A percentile compares a stretch with the other conserved stretches of the same genome.
Conservation (phyloP, 2,329 filamentous ascomycete genomes). For the Akanthomyces dipterigenus region DNA sequence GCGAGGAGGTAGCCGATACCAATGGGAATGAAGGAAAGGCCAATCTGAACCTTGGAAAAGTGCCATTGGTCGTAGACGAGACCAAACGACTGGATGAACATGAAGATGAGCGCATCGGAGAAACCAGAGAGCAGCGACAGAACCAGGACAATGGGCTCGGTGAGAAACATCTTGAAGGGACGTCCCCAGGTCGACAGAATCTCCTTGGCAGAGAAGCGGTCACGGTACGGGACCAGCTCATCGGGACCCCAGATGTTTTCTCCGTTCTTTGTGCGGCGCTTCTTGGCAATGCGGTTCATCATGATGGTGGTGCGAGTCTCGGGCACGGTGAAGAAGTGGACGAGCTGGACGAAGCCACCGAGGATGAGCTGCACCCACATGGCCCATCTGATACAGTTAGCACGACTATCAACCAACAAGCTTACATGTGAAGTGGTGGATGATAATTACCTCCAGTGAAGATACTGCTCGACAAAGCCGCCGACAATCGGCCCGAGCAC, state of each 20-base stretch:
- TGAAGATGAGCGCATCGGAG: conserved; percentile 70
- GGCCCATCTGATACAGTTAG: conserved; percentile 38
- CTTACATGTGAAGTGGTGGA: neutral
- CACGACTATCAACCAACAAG: conserved; percentile 12
- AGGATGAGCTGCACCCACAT: conserved; percentile 86
- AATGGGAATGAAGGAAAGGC: conserved; percentile 59
- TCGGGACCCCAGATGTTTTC: conserved; percentile 65
- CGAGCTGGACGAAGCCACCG: conserved; percentile 58
- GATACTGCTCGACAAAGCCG: conserved; percentile 62
- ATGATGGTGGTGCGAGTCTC: conserved; percentile 72
- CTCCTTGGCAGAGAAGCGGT: conserved; percentile 53
- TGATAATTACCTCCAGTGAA: conserved; percentile 53
- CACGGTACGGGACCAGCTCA: conserved; percentile 56
- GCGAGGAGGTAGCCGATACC: conserved; percentile 59
- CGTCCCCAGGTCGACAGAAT: conserved; percentile 51
- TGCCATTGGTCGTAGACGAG: conserved; percentile 63
- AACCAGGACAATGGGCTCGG: conserved; percentile 66
- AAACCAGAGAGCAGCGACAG: conserved; percentile 67
- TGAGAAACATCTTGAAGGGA: conserved; percentile 67
- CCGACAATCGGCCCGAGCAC: conserved; percentile 73
- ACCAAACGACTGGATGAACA: conserved; percentile 65
- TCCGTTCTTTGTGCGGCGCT: conserved; percentile 53
- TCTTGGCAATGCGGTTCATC: conserved; percentile 74
- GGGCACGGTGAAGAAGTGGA: conserved; percentile 65
- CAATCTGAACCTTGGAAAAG: conserved; percentile 50